phyloP scores from a whole-genome alignment of 768 basidiomycete genomes.

The Panaeolus cyanescens region DNA sequence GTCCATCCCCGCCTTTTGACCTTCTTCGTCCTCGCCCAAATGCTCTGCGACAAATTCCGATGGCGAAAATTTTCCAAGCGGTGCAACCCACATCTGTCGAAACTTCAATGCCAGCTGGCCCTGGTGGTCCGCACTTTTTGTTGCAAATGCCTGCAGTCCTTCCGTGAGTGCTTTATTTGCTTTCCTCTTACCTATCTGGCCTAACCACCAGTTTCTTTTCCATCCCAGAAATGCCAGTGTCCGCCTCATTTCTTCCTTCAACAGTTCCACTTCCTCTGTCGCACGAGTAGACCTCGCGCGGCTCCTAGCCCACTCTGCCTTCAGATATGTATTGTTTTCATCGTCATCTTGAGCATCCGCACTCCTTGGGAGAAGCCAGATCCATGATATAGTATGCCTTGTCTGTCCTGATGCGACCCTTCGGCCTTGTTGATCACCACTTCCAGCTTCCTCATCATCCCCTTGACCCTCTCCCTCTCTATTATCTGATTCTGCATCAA shows the following conservation, averaged over 20 bases:
- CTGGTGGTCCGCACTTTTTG: background rate
- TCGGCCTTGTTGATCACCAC: too few relatives aligned
- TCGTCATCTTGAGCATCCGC: background rate
- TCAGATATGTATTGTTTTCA: constrained; percentile 6
- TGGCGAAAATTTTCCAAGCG: too few relatives aligned
- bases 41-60: too few relatives aligned
- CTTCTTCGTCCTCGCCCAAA: background rate
- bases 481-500: background rate
- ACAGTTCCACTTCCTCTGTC: constrained; percentile 15
- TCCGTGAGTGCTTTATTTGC: background rate
- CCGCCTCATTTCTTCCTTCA: constrained; percentile 21
- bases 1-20: background rate
- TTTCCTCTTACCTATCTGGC: background rate
- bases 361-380: constrained; percentile 4
- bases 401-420: constrained; percentile 11
- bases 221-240: constrained; percentile 16
- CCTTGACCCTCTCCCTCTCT: background rate
- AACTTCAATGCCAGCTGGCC: background rate
- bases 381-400: constrained; percentile 9
- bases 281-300: constrained; percentile 7
- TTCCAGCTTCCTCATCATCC: too few relatives aligned
- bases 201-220: constrained; percentile 18
- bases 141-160: background rate
- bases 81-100: background rate
- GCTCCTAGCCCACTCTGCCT: constrained; percentile 16